Evolutionary conservation across 768 basidiomycete genomes (phyloP).

Genomic region (Mycena floridula): DNA sequence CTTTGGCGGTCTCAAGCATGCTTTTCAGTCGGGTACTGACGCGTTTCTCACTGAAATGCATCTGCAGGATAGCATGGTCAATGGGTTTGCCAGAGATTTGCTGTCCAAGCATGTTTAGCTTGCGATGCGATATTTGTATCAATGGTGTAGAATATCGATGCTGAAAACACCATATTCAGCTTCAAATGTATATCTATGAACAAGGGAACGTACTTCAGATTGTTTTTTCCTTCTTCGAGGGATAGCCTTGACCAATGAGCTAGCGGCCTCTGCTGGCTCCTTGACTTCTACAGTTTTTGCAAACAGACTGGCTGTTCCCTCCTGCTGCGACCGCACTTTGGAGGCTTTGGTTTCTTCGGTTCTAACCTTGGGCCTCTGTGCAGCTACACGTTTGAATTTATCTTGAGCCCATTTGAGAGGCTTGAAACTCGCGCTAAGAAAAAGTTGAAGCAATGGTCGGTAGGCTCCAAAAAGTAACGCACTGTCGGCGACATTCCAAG

Average conservation of each 20-base stretch:
- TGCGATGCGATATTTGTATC: slow-evolving; percentile 92
- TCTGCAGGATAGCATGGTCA: slow-evolving; percentile 93
- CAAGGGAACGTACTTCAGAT: not conserved
- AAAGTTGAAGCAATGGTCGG: not conserved
- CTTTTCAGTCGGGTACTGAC: slow-evolving; percentile 82
- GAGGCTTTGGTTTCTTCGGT: not conserved
- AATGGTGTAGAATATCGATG: slow-evolving; percentile 90
- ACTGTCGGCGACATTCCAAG: not conserved
- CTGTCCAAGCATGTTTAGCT: slow-evolving; percentile 81
- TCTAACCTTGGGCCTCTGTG: too few relatives aligned
- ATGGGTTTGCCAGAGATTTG: slow-evolving; percentile 90
- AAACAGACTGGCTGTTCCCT: not conserved
- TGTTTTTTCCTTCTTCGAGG: not conserved
- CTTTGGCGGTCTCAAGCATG: slow-evolving; percentile 81
- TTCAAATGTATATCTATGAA: not conserved
- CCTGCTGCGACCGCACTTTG: not conserved
- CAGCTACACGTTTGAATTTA: not conserved
- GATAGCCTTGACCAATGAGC: not conserved
- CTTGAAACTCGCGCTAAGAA: not conserved
- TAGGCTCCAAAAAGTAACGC: not conserved
- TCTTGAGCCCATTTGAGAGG: not conserved
- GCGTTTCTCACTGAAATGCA: slow-evolving; percentile 94
- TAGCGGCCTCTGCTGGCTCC: not conserved
- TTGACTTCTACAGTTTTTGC: not conserved
- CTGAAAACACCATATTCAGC: slow-evolving; percentile 29